phyloP scores from a whole-genome alignment of 495 filamentous ascomycete genomes.

The Acidomyces sp. region DNA sequence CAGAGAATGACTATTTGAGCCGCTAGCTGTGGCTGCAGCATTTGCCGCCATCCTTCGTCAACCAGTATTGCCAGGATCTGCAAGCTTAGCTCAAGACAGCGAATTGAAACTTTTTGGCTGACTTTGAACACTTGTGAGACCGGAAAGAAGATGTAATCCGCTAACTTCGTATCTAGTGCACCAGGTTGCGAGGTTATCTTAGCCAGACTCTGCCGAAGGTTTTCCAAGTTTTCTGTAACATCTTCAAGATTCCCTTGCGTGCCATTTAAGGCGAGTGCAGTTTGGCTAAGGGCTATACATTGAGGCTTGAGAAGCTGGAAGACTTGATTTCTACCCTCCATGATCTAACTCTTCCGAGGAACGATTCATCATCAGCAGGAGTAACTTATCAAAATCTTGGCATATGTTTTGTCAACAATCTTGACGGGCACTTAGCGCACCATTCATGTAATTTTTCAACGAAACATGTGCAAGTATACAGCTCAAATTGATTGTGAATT shows the following conservation, averaged over 20 bases:
- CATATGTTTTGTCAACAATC: too few relatives aligned
- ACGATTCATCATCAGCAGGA: too few relatives aligned
- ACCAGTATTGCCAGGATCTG: slow-evolving; percentile 61
- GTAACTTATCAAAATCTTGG: too few relatives aligned
- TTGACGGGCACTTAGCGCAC: too few relatives aligned
- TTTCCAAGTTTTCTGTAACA: slow-evolving; percentile 39
- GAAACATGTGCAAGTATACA: too few relatives aligned
- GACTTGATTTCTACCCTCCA: slow-evolving; percentile 6
- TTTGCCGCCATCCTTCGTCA: slow-evolving; percentile 58
- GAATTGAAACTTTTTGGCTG: slow-evolving; percentile 55
- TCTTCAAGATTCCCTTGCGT: slow-evolving; percentile 38
- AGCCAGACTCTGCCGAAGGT: slow-evolving; percentile 41
- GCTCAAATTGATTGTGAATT: too few relatives aligned
- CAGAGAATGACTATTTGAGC: slow-evolving; percentile 78
- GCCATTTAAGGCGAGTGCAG: slow-evolving; percentile 47
- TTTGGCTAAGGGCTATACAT: slow-evolving; percentile 67
- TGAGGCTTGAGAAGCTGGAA: slow-evolving; percentile 51
- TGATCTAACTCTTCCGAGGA: too few relatives aligned
- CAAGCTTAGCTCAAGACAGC: slow-evolving; percentile 60
- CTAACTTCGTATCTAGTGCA: slow-evolving; percentile 64
- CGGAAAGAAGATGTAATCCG: slow-evolving; percentile 91
- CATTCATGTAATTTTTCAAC: too few relatives aligned
- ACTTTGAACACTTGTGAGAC: slow-evolving; percentile 74
- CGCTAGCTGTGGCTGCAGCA: slow-evolving; percentile 53
- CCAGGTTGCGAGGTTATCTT: slow-evolving; percentile 37